phyloP scores from a whole-genome alignment of 1,139 yeast genomes.

The Pneumocystis canis region DNA sequence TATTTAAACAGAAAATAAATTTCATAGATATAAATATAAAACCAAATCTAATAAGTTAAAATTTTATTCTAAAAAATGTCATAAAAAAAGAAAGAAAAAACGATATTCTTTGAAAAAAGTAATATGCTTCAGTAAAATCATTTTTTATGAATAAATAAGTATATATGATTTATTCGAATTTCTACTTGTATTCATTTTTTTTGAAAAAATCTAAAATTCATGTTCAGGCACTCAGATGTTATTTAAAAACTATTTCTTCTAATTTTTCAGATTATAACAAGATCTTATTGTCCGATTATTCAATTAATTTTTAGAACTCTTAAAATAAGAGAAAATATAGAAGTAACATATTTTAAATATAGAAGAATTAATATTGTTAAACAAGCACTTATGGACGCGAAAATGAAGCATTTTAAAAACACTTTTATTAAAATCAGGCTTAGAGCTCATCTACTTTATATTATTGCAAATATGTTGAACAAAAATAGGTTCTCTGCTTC shows the following conservation, averaged over 20 bases:
- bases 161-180: slow-evolving; percentile 95
- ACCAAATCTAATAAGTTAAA: slow-evolving; percentile 93
- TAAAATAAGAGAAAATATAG: slow-evolving; percentile 93
- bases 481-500: slow-evolving; percentile 76
- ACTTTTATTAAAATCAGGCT: slow-evolving; percentile 78
- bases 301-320: slow-evolving; percentile 96
- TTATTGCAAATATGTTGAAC: slow-evolving; percentile 85
- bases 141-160: no score
- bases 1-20: slow-evolving; percentile 95
- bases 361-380: slow-evolving; percentile 97
- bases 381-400: slow-evolving; percentile 76
- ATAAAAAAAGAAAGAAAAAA: slow-evolving; percentile 98
- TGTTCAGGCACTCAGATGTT: slow-evolving; percentile 45
- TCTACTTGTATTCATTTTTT: slow-evolving; percentile 55
- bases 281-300: slow-evolving; percentile 35
- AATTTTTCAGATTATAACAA: slow-evolving; percentile 27
- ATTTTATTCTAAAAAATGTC: slow-evolving; percentile 88
- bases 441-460: slow-evolving; percentile 96
- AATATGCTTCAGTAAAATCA: slow-evolving; percentile 89
- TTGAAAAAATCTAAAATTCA: background rate
- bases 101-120: slow-evolving; percentile 67
- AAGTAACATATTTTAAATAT: slow-evolving; percentile 90
- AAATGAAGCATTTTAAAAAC: slow-evolving; percentile 64
- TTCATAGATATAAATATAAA: slow-evolving; percentile 98
- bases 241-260: slow-evolving; percentile 72